A percentile compares a stretch with the other conserved stretches of the same genome.
Conservation (phyloP, 306 rosid genomes). For the Inga oerstediana region DNA sequence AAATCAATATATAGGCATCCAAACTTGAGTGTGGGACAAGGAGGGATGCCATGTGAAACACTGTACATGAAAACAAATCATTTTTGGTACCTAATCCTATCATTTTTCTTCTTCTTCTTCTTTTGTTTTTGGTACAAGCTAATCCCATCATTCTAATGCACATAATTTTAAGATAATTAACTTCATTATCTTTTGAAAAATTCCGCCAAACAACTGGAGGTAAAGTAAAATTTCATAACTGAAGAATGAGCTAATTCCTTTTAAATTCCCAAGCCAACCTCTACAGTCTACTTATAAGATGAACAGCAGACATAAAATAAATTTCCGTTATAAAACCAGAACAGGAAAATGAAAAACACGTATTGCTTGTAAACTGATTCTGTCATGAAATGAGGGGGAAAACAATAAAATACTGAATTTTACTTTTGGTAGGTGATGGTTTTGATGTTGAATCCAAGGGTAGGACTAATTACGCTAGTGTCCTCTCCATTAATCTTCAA, state of each 20-base stretch:
- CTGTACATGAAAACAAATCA: background rate
- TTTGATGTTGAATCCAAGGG: constrained; percentile 96
- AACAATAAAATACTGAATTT: background rate
- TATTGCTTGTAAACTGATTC: background rate
- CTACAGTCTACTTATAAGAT: background rate
- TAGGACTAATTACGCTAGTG: constrained; percentile 92
- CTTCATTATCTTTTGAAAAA: too few relatives aligned
- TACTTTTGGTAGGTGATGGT: constrained; percentile 83
- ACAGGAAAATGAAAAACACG: background rate
- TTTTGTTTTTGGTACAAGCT: background rate
- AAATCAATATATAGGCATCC: background rate
- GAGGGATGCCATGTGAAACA: background rate
- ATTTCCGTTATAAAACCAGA: background rate
- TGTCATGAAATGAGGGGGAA: background rate
- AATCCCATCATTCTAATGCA: background rate
- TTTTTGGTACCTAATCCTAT: background rate
- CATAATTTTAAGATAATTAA: background rate
- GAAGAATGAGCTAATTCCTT: background rate
- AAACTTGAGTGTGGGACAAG: background rate
- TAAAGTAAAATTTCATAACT: background rate
- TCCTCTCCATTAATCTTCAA: constrained; percentile 92
- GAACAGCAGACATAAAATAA: background rate
- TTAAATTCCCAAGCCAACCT: background rate
- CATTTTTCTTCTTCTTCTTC: background rate
- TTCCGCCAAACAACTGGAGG: too few relatives aligned